phyloP scores from a whole-genome alignment of 352 stramenopile species.

The Globisporangium ultimum region DNA sequence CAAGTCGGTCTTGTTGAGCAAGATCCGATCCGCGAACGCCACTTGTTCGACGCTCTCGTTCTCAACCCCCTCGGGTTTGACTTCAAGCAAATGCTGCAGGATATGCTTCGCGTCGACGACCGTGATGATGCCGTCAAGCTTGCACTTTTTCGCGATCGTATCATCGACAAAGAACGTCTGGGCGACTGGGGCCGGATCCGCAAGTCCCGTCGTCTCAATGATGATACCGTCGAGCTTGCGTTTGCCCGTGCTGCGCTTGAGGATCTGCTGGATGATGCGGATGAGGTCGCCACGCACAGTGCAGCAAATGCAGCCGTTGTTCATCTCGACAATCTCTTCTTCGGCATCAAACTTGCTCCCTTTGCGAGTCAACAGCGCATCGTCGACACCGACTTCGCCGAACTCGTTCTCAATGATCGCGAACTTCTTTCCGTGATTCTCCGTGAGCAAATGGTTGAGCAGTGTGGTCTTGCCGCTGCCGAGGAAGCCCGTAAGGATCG shows the following conservation, averaged over 20 bases:
- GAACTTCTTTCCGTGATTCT: slow-evolving; percentile 89
- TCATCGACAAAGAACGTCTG: slow-evolving; percentile 94
- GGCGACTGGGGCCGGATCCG: slow-evolving; percentile 87
- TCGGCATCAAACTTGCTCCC: slow-evolving; percentile 39
- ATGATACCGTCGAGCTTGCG: slow-evolving; percentile 76
- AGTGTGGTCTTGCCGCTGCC: slow-evolving; percentile 94
- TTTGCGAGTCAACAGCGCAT: slow-evolving; percentile 78
- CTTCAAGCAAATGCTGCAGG: slow-evolving; percentile 59
- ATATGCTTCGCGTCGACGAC: slow-evolving; percentile 96
- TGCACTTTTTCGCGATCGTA: slow-evolving; percentile 64
- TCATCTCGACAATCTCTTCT: slow-evolving; percentile 88
- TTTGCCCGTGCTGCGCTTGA: slow-evolving; percentile 37
- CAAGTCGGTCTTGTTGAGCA: too few relatives aligned
- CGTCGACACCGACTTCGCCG: slow-evolving; percentile 90
- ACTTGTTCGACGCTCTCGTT: slow-evolving; percentile 91
- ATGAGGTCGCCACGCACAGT: slow-evolving; percentile 88
- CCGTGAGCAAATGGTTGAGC: slow-evolving; percentile 92
- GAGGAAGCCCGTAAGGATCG: slow-evolving; percentile 92
- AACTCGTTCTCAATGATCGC: slow-evolving; percentile 98
- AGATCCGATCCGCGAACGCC: too few relatives aligned
- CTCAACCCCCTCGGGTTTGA: slow-evolving; percentile 27
- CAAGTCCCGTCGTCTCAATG: slow-evolving; percentile 89
- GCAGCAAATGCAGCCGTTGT: slow-evolving; percentile 97
- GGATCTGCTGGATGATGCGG: slow-evolving; percentile 49
- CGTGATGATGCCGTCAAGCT: slow-evolving; percentile 93